Conservation (phyloP, 768 basidiomycete species). For the Multifurca ochricompacta region DNA sequence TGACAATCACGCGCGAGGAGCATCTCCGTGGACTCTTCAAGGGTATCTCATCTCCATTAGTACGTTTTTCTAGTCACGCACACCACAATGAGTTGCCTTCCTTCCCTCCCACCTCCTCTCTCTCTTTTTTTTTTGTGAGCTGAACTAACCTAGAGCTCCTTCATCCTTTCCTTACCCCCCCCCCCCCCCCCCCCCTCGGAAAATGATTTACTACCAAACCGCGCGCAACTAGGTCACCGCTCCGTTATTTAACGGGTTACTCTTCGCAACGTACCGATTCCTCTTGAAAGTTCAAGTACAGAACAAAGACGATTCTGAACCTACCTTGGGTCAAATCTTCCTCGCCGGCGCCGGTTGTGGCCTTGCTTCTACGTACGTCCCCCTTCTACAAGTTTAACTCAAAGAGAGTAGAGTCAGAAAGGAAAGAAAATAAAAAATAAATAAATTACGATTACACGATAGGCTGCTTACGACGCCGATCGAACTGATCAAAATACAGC, state of each 20-base stretch:
- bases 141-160: neutral
- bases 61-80: constrained; percentile 32
- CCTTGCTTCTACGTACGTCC: constrained; percentile 66
- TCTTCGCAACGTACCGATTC: constrained; percentile 80
- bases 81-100: too few relatives aligned
- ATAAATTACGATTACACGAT: neutral
- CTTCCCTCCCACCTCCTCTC: too few relatives aligned
- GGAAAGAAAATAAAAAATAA: too few relatives aligned
- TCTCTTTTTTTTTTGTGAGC: neutral
- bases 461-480: constrained; percentile 77
- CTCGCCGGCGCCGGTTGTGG: constrained; percentile 79
- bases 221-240: constrained; percentile 43
- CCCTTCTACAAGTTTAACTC: too few relatives aligned
- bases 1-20: constrained; percentile 65
- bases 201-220: too few relatives aligned
- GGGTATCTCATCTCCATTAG: constrained; percentile 75
- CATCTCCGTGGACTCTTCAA: constrained; percentile 61
- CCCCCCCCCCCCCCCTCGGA: too few relatives aligned
- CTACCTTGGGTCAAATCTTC: constrained; percentile 63
- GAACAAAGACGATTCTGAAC: constrained; percentile 32
- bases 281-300: constrained; percentile 62
- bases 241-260: constrained; percentile 76
- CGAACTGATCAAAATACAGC: constrained; percentile 83
- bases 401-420: too few relatives aligned
- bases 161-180: too few relatives aligned